These are phyloP conservation scores for Fraxinus ornus DNA, from an alignment of 305 asterid genomes.

Conservation along the genomic window DNA sequence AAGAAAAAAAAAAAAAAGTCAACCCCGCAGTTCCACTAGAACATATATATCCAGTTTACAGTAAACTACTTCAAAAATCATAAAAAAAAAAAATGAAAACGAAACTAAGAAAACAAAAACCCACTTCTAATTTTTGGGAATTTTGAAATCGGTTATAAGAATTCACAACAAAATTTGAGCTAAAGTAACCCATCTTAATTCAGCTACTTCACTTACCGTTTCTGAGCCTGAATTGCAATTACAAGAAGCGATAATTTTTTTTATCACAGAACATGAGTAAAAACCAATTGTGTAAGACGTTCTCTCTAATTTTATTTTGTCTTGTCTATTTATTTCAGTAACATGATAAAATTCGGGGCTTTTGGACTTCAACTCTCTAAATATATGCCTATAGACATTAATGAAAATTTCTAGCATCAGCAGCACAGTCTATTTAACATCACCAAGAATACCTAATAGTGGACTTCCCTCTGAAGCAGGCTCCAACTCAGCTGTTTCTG, in stretches of 20 bases:
- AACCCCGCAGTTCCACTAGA: not conserved
- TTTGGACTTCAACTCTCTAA: not conserved
- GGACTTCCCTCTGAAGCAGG: constrained; percentile 96
- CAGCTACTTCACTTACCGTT: not conserved
- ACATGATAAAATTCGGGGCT: not conserved
- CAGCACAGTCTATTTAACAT: not conserved
- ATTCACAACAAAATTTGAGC: not conserved
- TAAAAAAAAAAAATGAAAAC: not conserved
- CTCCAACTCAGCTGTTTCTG: constrained; percentile 81
- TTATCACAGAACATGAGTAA: not conserved
- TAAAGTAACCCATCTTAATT: not conserved
- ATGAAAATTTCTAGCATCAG: not conserved
- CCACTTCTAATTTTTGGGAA: not conserved
- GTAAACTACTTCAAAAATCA: not conserved
- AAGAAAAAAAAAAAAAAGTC: not conserved
- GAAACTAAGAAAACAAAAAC: not conserved
- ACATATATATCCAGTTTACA: not conserved
- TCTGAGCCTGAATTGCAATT: not conserved
- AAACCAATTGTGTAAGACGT: not conserved
- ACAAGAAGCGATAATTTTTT: not conserved
- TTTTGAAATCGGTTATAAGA: not conserved
- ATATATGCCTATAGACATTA: not conserved
- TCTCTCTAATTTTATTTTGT: not conserved
- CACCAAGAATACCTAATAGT: constrained; percentile 62
- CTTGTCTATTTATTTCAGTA: not conserved